These are phyloP conservation scores for Botrytis fabae DNA, from an alignment of 2,329 filamentous ascomycete species.

Conservation along the genomic window DNA sequence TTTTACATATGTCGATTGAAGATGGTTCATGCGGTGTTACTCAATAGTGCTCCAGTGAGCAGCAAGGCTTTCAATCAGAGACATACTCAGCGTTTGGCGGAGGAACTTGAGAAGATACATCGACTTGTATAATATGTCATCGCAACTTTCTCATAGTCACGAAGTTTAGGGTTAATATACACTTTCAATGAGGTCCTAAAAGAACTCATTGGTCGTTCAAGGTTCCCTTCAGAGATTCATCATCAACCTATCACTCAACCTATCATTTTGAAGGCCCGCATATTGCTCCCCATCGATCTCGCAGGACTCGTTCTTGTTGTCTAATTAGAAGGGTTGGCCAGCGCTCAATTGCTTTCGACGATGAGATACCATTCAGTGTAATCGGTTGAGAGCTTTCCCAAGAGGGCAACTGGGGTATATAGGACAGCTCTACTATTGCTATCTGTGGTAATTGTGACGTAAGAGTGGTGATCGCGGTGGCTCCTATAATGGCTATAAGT, in stretches of 20 bases:
- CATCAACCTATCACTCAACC: not conserved
- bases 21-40: not conserved
- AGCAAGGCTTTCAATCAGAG: not conserved
- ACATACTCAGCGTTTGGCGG: not conserved
- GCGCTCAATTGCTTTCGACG: not conserved
- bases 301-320: not conserved
- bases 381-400: not conserved
- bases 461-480: not conserved
- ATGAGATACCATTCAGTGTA: not conserved
- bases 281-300: not conserved
- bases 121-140: not conserved
- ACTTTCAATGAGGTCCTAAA: not conserved
- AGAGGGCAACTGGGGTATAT: not conserved
- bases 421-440: not conserved
- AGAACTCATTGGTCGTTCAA: not conserved
- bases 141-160: not conserved
- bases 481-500: not conserved
- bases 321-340: not conserved
- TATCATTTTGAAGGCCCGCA: not conserved
- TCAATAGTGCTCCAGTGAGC: not conserved
- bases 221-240: not conserved
- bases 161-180: not conserved
- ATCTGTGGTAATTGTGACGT: not conserved
- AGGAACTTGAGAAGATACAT: not conserved
- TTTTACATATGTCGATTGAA: not conserved